phyloP scores from a whole-genome alignment of 805 yeast genomes.

The Pichia kluyveri region DNA sequence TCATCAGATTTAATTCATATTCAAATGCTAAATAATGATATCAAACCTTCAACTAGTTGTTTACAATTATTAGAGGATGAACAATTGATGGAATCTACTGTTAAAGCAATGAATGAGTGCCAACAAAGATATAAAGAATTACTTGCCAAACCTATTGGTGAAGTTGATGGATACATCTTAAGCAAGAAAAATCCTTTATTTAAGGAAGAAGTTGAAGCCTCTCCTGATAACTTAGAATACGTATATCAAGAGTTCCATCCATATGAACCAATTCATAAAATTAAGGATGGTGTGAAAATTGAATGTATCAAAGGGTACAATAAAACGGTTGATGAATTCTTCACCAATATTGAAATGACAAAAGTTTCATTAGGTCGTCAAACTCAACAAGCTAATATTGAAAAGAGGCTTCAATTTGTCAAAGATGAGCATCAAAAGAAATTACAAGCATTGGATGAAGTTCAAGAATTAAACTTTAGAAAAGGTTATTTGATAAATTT shows the following conservation, averaged over 20 bases:
- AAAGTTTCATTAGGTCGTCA: conserved; percentile 68
- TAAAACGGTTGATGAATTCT: conserved; percentile 72
- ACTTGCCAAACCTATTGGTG: conserved; percentile 25
- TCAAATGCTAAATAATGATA: conserved; percentile 34
- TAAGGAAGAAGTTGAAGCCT: conserved; percentile 30
- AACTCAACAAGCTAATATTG: conserved; percentile 67
- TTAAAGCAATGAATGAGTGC: conserved; percentile 37
- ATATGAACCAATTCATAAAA: conserved; percentile 33
- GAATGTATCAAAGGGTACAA: conserved; percentile 59
- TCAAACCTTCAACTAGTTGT: conserved; percentile 33
- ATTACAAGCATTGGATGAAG: conserved; percentile 52
- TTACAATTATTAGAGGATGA: conserved; percentile 23
- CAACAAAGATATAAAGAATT: conserved; percentile 35
- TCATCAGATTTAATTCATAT: conserved; percentile 73
- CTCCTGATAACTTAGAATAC: conserved; percentile 29
- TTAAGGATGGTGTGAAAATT: conserved; percentile 23
- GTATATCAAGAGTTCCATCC: conserved; percentile 50
- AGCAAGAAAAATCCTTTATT: conserved; percentile 49
- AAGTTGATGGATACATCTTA: conserved; percentile 51
- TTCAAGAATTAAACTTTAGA: conserved; percentile 52
- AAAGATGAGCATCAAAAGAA: conserved; percentile 63
- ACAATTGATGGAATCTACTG: conserved; percentile 24
- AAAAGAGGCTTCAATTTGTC: conserved; percentile 66
- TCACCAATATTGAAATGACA: conserved; percentile 76
- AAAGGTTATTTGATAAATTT: conserved; percentile 69